Evolutionary conservation across 768 basidiomycete species (phyloP).

Genomic region (Trametes cingulata): DNA sequence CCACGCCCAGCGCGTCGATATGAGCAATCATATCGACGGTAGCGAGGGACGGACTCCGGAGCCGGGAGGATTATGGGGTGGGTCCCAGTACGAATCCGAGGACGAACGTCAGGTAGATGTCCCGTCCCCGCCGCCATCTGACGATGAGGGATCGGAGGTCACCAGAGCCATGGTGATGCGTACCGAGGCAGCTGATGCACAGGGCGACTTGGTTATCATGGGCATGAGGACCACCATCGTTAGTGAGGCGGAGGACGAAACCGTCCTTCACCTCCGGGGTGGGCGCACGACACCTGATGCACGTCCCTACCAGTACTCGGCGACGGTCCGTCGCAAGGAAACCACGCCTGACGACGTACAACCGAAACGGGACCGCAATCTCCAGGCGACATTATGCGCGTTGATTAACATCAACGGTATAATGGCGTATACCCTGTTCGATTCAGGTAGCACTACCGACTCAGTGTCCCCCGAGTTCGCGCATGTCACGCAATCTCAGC

Average conservation of each 20-base stretch:
- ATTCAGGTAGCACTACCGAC: conserved; percentile 28
- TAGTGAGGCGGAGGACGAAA: too few species aligned
- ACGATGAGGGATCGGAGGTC: background rate
- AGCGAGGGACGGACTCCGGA: background rate
- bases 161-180: background rate
- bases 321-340: background rate
- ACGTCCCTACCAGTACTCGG: too few species aligned
- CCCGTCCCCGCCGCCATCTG: background rate
- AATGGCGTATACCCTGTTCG: conserved; percentile 19
- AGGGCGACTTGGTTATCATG: too few species aligned
- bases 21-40: background rate
- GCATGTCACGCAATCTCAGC: conserved; percentile 5
- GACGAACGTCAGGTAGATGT: background rate
- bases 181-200: too few species aligned
- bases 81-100: background rate
- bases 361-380: background rate
- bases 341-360: background rate
- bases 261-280: too few species aligned
- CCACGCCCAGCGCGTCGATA: background rate
- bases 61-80: background rate
- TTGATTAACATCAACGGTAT: background rate
- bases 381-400: background rate
- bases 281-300: too few species aligned
- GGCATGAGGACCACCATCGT: too few species aligned
- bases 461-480: conserved; percentile 29